These are phyloP conservation scores for Coniochaeta pulveracea DNA, from an alignment of 2,329 filamentous ascomycete species.

Conservation along the genomic window DNA sequence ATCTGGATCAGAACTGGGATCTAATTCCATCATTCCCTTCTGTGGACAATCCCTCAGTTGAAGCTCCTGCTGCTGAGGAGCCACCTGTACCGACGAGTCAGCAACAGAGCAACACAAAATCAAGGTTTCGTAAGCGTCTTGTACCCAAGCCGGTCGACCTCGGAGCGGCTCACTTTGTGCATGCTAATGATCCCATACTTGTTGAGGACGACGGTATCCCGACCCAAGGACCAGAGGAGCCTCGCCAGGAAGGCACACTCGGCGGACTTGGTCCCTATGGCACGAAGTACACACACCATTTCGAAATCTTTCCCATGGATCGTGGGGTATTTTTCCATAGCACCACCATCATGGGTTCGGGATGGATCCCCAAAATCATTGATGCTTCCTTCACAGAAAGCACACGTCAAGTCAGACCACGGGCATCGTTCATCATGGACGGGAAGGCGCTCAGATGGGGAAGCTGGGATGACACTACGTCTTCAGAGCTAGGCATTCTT, in stretches of 20 bases:
- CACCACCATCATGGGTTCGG: slow-evolving; percentile 46
- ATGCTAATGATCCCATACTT: slow-evolving; percentile 40
- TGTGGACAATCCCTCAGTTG: background rate
- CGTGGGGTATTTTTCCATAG: slow-evolving; percentile 46
- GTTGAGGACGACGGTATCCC: slow-evolving; percentile 12
- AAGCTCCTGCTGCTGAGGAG: background rate
- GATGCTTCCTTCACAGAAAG: slow-evolving; percentile 17
- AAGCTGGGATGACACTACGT: slow-evolving; percentile 43
- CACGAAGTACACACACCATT: slow-evolving; percentile 49
- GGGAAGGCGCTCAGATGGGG: slow-evolving; percentile 41
- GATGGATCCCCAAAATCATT: slow-evolving; percentile 29
- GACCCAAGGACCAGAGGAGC: slow-evolving; percentile 11
- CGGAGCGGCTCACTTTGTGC: slow-evolving; percentile 38
- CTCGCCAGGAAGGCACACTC: slow-evolving; percentile 24
- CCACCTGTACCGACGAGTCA: background rate
- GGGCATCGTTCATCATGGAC: slow-evolving; percentile 32
- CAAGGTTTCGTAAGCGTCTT: slow-evolving; percentile 30
- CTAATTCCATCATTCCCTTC: background rate
- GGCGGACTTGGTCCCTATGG: slow-evolving; percentile 47
- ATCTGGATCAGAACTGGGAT: slow-evolving; percentile 1
- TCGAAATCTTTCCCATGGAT: slow-evolving; percentile 49
- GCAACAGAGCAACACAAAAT: slow-evolving; percentile 10
- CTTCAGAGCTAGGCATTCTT: slow-evolving; percentile 51
- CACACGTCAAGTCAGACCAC: slow-evolving; percentile 18
- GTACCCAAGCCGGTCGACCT: slow-evolving; percentile 34